A percentile compares a stretch with the other conserved stretches of the same genome.
phyloP scores from a whole-genome alignment of 2,329 filamentous ascomycete genomes.

The Blastomyces emzantsi region DNA sequence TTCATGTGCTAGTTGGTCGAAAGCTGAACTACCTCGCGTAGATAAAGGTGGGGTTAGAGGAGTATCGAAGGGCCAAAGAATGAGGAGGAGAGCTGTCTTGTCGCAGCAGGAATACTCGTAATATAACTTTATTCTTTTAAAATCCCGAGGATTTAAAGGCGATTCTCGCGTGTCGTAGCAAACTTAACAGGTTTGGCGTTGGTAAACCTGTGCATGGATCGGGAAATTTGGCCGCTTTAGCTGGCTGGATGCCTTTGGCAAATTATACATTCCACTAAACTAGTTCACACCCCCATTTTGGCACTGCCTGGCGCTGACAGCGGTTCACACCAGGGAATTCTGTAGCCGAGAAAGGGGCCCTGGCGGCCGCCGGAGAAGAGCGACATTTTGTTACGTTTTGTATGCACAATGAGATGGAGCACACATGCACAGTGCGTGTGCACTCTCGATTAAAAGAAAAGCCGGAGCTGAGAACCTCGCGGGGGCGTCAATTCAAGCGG shows the following conservation, averaged over 20 bases:
- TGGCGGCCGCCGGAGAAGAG: not conserved
- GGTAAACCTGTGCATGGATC: not conserved
- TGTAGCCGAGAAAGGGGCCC: too few species aligned
- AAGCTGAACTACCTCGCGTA: not conserved
- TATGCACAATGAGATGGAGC: too few species aligned
- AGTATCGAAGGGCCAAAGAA: not conserved
- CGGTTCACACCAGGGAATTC: not conserved
- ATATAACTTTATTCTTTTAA: too few species aligned
- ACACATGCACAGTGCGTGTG: too few species aligned
- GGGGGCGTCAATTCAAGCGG: not conserved
- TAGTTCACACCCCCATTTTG: too few species aligned
- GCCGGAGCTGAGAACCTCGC: not conserved
- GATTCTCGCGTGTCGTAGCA: too few species aligned
- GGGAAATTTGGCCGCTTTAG: not conserved
- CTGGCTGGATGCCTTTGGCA: not conserved
- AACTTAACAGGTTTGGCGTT: too few species aligned
- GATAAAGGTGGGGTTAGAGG: not conserved
- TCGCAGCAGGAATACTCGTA: too few species aligned
- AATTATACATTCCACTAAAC: too few species aligned
- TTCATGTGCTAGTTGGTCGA: not conserved
- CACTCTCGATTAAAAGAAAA: not conserved
- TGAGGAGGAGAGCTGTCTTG: not conserved
- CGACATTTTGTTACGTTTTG: too few species aligned
- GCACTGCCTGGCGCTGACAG: not conserved
- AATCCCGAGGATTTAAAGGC: too few species aligned